Percentiles rank a stretch among this genome's conserved stretches.
Conservation (phyloP, 768 basidiomycete species). For the Termitomyces sp. region DNA sequence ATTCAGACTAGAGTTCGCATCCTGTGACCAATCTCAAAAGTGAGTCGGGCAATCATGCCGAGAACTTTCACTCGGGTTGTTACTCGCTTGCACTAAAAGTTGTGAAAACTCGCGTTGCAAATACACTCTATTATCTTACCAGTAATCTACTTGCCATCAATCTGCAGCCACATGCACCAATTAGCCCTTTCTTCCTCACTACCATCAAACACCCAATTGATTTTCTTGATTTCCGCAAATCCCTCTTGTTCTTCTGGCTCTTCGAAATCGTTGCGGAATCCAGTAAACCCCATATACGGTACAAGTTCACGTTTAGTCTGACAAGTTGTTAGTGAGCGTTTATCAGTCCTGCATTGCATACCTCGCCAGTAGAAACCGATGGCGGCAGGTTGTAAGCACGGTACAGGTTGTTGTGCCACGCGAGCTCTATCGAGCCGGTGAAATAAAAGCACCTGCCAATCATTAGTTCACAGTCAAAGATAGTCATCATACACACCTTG, state of each 20-base stretch:
- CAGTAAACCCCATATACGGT: slow-evolving; percentile 54
- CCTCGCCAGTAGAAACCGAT: slow-evolving; percentile 36
- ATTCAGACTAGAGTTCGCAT: no score
- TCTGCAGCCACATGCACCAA: slow-evolving; percentile 87
- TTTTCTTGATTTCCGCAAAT: slow-evolving; percentile 65
- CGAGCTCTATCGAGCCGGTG: slow-evolving; percentile 69
- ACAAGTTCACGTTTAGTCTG: slow-evolving; percentile 48
- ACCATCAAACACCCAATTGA: slow-evolving; percentile 82
- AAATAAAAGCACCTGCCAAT: slow-evolving; percentile 66
- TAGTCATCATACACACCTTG: slow-evolving; percentile 39
- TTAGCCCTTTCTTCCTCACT: slow-evolving; percentile 58
- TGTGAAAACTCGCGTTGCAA: no score
- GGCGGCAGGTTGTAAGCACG: slow-evolving; percentile 62
- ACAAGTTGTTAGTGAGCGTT: not conserved
- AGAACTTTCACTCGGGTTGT: no score
- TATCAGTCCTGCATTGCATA: slow-evolving; percentile 16
- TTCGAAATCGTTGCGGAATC: slow-evolving; percentile 59
- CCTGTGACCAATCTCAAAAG: no score
- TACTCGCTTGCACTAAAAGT: no score
- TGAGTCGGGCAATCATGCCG: no score
- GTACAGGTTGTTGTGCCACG: slow-evolving; percentile 93
- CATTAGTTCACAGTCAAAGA: not conserved
- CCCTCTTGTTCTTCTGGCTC: slow-evolving; percentile 68
- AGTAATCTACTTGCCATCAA: slow-evolving; percentile 55
- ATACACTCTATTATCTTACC: no score